These are phyloP conservation scores for Aureobasidium lini DNA, from an alignment of 2,329 filamentous ascomycete genomes.

Conservation along the genomic window DNA sequence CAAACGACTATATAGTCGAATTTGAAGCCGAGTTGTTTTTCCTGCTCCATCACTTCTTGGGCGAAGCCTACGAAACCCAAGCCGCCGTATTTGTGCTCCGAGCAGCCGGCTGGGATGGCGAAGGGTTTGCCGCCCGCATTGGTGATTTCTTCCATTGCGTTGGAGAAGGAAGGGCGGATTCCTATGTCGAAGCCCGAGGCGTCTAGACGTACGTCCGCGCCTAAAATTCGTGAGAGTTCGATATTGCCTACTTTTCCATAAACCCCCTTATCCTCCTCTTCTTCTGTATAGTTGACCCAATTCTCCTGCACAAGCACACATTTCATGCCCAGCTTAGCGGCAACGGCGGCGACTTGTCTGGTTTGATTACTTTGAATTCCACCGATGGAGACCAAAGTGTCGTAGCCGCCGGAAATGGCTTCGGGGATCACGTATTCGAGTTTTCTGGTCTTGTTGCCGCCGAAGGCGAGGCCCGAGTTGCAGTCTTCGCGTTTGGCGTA, in stretches of 20 bases:
- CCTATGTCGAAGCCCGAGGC: constrained; percentile 58
- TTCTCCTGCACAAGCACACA: constrained; percentile 26
- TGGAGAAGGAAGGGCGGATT: constrained; percentile 49
- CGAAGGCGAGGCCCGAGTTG: constrained; percentile 28
- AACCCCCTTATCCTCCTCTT: neutral
- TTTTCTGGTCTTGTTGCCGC: constrained; percentile 34
- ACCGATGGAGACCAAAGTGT: constrained; percentile 30
- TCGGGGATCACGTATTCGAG: constrained; percentile 32
- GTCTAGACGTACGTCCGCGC: constrained; percentile 51
- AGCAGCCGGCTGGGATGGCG: constrained; percentile 64
- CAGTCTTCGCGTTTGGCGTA: constrained; percentile 68
- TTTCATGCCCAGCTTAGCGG: constrained; percentile 26
- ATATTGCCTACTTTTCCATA: constrained; percentile 17
- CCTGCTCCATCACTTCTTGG: constrained; percentile 59
- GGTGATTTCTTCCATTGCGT: constrained; percentile 48
- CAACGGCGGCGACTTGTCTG: constrained; percentile 29
- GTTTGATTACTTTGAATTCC: constrained; percentile 34
- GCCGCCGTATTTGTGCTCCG: constrained; percentile 62
- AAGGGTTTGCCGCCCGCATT: constrained; percentile 54
- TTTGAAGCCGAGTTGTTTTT: constrained; percentile 53
- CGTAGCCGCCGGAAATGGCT: constrained; percentile 23
- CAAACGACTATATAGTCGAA: constrained; percentile 59
- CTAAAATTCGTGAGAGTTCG: constrained; percentile 22
- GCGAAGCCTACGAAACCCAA: constrained; percentile 65
- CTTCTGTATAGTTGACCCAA: constrained; percentile 21